phyloP scores from a whole-genome alignment of 208 protist genomes.

The Acanthamoeba quina region DNA sequence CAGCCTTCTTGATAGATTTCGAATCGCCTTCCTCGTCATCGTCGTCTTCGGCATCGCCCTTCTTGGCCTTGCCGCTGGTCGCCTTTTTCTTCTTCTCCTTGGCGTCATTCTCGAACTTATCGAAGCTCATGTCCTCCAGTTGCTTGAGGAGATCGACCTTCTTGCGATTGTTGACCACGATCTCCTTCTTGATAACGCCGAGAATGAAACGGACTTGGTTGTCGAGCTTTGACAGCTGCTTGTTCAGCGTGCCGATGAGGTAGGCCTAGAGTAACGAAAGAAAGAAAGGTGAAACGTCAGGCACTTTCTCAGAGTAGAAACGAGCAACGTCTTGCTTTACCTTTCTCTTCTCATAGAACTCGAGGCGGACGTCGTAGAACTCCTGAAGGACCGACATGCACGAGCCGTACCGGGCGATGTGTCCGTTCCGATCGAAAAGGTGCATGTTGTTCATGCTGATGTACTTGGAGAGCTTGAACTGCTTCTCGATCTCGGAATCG shows the following conservation, averaged over 20 bases:
- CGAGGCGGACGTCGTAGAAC: slow-evolving; percentile 97
- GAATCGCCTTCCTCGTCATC: slow-evolving; percentile 57
- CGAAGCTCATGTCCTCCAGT: slow-evolving; percentile 93
- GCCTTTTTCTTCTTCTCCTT: slow-evolving; percentile 81
- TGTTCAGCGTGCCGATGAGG: slow-evolving; percentile 93
- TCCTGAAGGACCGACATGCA: slow-evolving; percentile 95
- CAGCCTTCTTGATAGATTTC: slow-evolving; percentile 75
- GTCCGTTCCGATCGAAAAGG: slow-evolving; percentile 89
- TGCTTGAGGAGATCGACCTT: slow-evolving; percentile 96
- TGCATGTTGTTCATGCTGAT: slow-evolving; percentile 78
- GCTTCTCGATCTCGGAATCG: slow-evolving; percentile 76
- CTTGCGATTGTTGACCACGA: slow-evolving; percentile 95
- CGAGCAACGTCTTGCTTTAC: slow-evolving; percentile 46
- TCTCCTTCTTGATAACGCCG: slow-evolving; percentile 95
- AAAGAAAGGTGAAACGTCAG: background rate
- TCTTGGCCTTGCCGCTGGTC: slow-evolving; percentile 91
- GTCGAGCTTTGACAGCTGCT: slow-evolving; percentile 93
- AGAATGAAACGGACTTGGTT: slow-evolving; percentile 99
- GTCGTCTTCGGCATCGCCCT: slow-evolving; percentile 85
- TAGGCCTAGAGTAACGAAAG: slow-evolving; percentile 82
- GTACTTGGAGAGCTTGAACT: slow-evolving; percentile 82
- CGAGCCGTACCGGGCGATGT: slow-evolving; percentile 95
- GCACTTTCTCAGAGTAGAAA: background rate
- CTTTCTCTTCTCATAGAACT: slow-evolving; percentile 97
- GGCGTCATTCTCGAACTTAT: slow-evolving; percentile 82